Base-by-base conservation (phyloP, 805 yeast species). In the Ogataea parapolymorpha region DNA sequence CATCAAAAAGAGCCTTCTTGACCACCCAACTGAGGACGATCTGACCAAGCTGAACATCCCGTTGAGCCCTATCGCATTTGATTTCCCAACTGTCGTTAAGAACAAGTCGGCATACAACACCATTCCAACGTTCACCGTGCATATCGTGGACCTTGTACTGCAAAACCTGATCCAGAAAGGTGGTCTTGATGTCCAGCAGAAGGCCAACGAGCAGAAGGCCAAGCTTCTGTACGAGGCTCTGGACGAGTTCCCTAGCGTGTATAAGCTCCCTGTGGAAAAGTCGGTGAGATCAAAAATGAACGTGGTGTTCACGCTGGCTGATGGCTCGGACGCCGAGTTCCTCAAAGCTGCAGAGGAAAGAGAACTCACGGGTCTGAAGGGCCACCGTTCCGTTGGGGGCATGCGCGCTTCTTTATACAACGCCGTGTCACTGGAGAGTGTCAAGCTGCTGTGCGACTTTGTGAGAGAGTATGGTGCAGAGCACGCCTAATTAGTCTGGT, bases 381-480 rank as follows among this genome's bases (percentile, higher is more conserved):
- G 99, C 30, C 98, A 91, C 66, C 79, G 98, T 62, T 87, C 96
- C 4, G 98, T 91, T 32, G 98, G 98, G 37, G 99, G 99, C 23
- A 84, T 93, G 66, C 82, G 99, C 65, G 90, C 95, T 12, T 89
- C 97, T 11, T 69, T 89, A 40, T 90, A 91, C 65, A 91, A 93
- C 58, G 96, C 98, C 12, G 85, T 93, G 38, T 62, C 80, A 4
- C 66, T 77, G 35, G 71, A 74, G 16, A 77, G 86, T 54, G 82
- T 79, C 22, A 67, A 77, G 46, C 53, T 68, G 42, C 68, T 88
- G 50, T 79, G 72, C 26, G 66, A 70, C 15, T 87, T 75, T 53
- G 64, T 85, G 32, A 64, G 70, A 15, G 71, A 75, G 34, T 88
- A 84, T 67, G 93, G 80, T 26, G 55, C 58, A 26, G 36, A 46